Base-by-base conservation (phyloP, 2,329 filamentous ascomycete species). In the Calonectria multiphialidica region DNA sequence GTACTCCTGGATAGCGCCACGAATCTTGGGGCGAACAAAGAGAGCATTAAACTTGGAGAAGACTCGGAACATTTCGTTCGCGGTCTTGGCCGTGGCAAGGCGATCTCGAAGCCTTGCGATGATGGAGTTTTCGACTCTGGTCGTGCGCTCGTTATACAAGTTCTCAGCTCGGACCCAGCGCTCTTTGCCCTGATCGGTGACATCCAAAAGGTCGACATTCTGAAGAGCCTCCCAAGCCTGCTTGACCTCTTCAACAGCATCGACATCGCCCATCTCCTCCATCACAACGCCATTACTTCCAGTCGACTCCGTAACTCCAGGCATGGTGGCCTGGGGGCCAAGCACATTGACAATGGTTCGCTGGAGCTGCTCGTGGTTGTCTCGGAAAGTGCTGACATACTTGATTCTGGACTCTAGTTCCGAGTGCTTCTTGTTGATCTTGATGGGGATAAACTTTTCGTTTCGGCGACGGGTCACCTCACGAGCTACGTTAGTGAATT, bases 31-130 rank as follows among this genome's bases (percentile, higher is more conserved):
- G 72, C 97, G 92, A 69, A 99, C 96, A 78, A 99, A 98, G 35
- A 99, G 92, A 2, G 97, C 97, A 82, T 99, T 99, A 90, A 99
- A 99, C 82, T 98, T 98, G 66, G 97, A 98, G 83, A 99, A 99
- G 73, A 99, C 97, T 67, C 97, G 94, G 84, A 99, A 99, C 97
- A 99, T 99, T 85, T 99, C 97, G 81, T 98, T 98, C 47, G 97
- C 97, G 74, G 95, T 98, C 88, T 98, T 98, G 15, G 97, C 96
- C 8, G 95, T 98, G 16, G 96, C 97, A 68, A 99, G 89, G 71
- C 97, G 94, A 84, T 99, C 97, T 80, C 97, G 91, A 37, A 99
- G 88, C 66, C 95, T 91, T 40, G 97, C 95, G 82, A 99, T 99
- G 83, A 99, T 99, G 4, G 97, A 98, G 84, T 99, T 99, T 83